Evolutionary conservation across 371 early-diverging fungal species (phyloP), one percentile per base, ranked within the genome.

Genomic region (Amoeboaphelidium occidentale): DNA sequence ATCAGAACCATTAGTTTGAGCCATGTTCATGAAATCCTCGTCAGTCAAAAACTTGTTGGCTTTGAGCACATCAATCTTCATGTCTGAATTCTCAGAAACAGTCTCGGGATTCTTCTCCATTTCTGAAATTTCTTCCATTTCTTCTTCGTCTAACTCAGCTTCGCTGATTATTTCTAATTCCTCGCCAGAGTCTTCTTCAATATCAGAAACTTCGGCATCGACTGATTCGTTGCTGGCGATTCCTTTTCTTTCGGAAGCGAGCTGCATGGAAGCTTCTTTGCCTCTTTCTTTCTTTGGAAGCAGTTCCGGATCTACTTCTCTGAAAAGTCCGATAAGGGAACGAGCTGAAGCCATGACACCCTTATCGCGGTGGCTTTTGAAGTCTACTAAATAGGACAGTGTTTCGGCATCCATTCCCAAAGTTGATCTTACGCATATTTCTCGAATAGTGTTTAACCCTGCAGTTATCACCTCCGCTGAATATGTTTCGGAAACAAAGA

Each of bases 381-480:
- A 93, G 47, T 69, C 69, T 2, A 84, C 72, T 61, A 93, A 60
- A 58, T 85, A 83, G 60, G 84, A 76, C 46, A 94, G 62, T 46
- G 93, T 63, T 1, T 79, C 78, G 23, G 76, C 73, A 25, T 81
- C 72, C 66, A 94, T 86, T 13, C 90, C 87, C 45, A 93, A 61
- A 3, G 96, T 92, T 50, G 79, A 78, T 21, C 96, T 76, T 1
- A 68, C 54, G 56, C 81, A 82, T n/a, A 94, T 76, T 54, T 91
- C 92, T 51, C 96, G 81, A 44, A 93, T 72, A 44, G 80, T 76
- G 62, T 94, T 94, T 49, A 94, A 64, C 42, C 67, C 96, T 0
- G 88, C 93, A 17, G 83, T 74, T 63, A 93, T 86, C 27, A 92
- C 96, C 63, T 93, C 93, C 14, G 77, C 72, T 6, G 91, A 64